Base-by-base conservation (phyloP, 1,284 basidiomycete species). In the Kwoniella shivajii region DNA sequence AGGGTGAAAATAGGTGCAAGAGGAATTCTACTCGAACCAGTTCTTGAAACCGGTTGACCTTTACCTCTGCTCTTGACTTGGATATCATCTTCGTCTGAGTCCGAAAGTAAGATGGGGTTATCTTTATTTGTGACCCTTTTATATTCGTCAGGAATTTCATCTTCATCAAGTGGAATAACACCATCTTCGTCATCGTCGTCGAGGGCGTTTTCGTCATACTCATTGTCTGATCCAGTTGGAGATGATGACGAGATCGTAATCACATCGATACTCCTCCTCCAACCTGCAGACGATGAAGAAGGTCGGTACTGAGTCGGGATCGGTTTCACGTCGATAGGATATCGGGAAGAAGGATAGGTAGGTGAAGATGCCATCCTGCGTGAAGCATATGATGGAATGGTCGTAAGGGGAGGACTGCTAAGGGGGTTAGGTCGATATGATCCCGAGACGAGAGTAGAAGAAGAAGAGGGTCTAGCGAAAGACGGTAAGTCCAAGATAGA, bases 111-210 rank as follows among this genome's bases (percentile, higher is more conserved):
- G 56, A 61, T 56, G 4, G 62, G 62, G 22, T 57, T 46, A 34
- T 61, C 54, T 29, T 36, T 38, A 16, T 64, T 64, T 45, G 60
- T 65, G 16, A 50, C 38, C 44, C 60, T 65, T n/a, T 27, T 44
- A 31, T 53, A 51, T 16, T 51, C 46, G 3, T 18, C 38, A 6
- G 61, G 60, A 6, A 63, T 50, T 26, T 60, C 42, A 22, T 44
- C 33, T n/a, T 45, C 54, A 31, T 37, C 48, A 10, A 62, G 22
- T 6, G 49, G 45, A 14, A 57, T 48, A 26, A 57, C 46, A 4
- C 62, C 64, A 20, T 64, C 64, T 4, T 44, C 46, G 50, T 61
- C 60, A 30, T 37, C 38, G 24, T 51, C 48, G 37, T 54, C 41
- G 27, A 50, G 38, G 7, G 52, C 41, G 30, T 48, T 24, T 45